Conservation (phyloP, 139 green algal genomes). For the Marvania coccoides region DNA sequence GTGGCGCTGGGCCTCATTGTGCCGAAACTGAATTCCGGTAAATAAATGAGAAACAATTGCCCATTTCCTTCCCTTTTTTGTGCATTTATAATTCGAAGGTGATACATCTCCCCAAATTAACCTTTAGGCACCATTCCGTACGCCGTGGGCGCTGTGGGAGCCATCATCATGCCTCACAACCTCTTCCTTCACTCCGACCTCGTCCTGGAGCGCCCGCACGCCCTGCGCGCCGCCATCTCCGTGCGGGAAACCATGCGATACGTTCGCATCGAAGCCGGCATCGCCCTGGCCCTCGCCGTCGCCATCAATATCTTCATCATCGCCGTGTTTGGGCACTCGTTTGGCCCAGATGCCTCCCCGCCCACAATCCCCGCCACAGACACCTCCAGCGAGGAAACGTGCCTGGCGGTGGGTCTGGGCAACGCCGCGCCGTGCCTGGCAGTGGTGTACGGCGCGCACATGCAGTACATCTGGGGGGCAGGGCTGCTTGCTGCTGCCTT, state of each 20-base stretch:
- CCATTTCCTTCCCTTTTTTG: no score
- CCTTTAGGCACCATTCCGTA: neutral
- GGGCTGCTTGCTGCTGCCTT: constrained; percentile 56
- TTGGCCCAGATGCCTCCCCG: neutral
- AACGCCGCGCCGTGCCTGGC: constrained; percentile 47
- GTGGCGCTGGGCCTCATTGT: no score
- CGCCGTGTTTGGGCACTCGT: constrained; percentile 62
- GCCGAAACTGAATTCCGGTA: no score
- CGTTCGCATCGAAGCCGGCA: constrained; percentile 63
- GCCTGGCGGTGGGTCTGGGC: constrained; percentile 65
- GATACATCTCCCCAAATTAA: no score
- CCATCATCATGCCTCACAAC: constrained; percentile 89
- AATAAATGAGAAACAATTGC: no score
- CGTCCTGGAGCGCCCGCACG: constrained; percentile 40
- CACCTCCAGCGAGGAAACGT: neutral
- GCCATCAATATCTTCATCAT: constrained; percentile 86
- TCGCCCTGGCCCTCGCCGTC: constrained; percentile 60
- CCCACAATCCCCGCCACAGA: neutral
- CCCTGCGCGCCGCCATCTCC: neutral
- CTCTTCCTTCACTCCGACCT: constrained; percentile 85
- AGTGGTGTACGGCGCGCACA: neutral
- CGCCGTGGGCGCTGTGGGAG: constrained; percentile 63
- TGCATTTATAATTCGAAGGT: no score
- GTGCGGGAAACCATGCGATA: constrained; percentile 60
- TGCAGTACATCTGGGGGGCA: constrained; percentile 33